phyloP scores from a whole-genome alignment of 2,329 filamentous ascomycete species.

The Tolypocladium capitatum region DNA sequence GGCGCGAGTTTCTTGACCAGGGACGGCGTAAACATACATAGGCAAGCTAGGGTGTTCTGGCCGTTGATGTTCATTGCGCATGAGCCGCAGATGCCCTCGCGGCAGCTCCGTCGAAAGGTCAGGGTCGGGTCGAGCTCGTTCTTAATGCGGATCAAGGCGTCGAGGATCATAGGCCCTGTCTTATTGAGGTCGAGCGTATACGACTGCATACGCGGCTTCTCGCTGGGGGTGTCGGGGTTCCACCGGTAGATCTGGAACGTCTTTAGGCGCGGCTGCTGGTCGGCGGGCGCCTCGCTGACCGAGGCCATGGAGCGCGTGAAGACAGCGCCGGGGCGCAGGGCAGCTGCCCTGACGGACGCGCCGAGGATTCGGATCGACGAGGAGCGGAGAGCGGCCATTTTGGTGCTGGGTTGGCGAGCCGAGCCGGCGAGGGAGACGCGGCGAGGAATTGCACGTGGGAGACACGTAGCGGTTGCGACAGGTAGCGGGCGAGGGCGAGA shows the following conservation, averaged over 20 bases:
- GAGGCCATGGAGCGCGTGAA: constrained; percentile 41
- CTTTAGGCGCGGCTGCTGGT: constrained; percentile 57
- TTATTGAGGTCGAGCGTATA: constrained; percentile 97
- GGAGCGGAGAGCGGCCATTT: constrained; percentile 50
- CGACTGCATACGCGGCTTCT: constrained; percentile 90
- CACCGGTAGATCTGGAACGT: constrained; percentile 98
- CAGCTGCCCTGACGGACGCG: constrained; percentile 23
- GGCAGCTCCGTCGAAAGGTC: constrained; percentile 89
- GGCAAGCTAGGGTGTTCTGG: constrained; percentile 91
- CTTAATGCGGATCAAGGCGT: constrained; percentile 96
- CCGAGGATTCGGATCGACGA: constrained; percentile 38
- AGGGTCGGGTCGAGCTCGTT: constrained; percentile 95
- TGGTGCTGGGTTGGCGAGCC: neutral
- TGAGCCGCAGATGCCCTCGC: constrained; percentile 96
- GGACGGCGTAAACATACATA: constrained; percentile 54
- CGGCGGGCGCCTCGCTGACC: constrained; percentile 44
- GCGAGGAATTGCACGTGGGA: neutral
- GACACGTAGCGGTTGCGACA: neutral
- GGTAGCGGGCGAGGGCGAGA: neutral
- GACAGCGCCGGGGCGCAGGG: constrained; percentile 26
- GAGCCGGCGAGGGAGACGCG: neutral
- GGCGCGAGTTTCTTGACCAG: neutral
- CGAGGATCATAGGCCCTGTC: constrained; percentile 96
- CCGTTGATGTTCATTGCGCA: constrained; percentile 99
- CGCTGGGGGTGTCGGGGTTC: constrained; percentile 84